Evolutionary conservation across 2,329 filamentous ascomycete genomes (phyloP), one percentile per base, ranked within the genome.

Genomic region (Cercospora nicotianae): DNA sequence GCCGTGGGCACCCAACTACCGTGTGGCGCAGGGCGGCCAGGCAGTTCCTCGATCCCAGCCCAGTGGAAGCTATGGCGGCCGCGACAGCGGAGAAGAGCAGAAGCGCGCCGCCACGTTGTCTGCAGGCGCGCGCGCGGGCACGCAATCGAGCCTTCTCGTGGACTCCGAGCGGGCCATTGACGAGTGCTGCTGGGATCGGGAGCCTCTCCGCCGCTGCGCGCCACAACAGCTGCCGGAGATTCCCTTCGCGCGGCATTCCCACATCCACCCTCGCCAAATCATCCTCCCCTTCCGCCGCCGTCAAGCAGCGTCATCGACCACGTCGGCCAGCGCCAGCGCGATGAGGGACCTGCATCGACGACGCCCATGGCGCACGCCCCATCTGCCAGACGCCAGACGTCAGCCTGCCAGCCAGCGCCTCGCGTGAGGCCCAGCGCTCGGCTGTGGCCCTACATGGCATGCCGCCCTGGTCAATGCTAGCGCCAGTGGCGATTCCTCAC

Each of bases 61-160:
- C 26, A 48, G 12, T 61, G 59, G 59, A 61, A 61, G 59, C 59
- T 61, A 30, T 26, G 7, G 18, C 36, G 33, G 36, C 13, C 36
- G 20, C 57, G 18, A 42, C 12, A 18, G 12, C 26, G 28, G 18
- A 61, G 33, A 9, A n/a, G 59, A 7, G 39, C 6, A 61, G 33
- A 42, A 23, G 42, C 36, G 59, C 59, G 36, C 33, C 26, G 36
- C 59, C 59, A 61, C 59, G 36, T 61, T 61, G 45, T 48, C 6
- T 30, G 23, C 33, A 28, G 36, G 5, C 20, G 36, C n/a, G n/a
- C n/a, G n/a, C n/a, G n/a, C n/a, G n/a, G n/a, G n/a, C 55, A 66
- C 64, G 58, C 45, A 62, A 66, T 66, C 64, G 64, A 62, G 64
- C 18, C 45, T 55, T 31, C 12, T 66, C 64, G 64, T 45, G 58